These are phyloP conservation scores for Peronospora destructor DNA, from an alignment of 352 stramenopile genomes.

Conservation along the genomic window DNA sequence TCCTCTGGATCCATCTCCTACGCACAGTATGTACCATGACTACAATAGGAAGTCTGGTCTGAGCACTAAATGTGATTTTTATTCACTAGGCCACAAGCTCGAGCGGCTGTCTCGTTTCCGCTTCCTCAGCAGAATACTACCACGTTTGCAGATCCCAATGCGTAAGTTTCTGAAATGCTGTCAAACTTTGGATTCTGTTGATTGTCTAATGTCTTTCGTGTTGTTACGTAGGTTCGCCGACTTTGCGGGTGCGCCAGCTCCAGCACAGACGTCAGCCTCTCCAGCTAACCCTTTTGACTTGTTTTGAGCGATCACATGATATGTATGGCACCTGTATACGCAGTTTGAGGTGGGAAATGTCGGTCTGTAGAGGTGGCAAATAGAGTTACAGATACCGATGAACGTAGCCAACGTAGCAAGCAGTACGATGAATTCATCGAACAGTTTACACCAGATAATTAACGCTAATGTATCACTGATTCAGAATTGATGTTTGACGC, in stretches of 20 bases:
- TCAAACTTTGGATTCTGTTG: conserved; percentile 1
- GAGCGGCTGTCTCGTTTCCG: conserved; percentile 31
- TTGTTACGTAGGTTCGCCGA: conserved; percentile 38
- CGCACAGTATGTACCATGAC: conserved; percentile 21
- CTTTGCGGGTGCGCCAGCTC: conserved; percentile 36
- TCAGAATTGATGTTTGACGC: too few relatives aligned
- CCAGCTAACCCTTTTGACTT: conserved; percentile 79
- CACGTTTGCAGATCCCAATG: conserved; percentile 37
- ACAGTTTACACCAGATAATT: background rate
- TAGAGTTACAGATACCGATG: conserved; percentile 25
- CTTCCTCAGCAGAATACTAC: conserved; percentile 25
- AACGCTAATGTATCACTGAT: background rate
- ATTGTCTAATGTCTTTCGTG: conserved; percentile 6
- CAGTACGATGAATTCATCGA: background rate
- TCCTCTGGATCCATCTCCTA: conserved; percentile 37
- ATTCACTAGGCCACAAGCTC: conserved; percentile 14
- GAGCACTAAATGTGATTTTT: conserved; percentile 9
- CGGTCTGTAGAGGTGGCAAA: conserved; percentile 12
- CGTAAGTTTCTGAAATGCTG: conserved; percentile 28
- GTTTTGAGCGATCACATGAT: conserved; percentile 45
- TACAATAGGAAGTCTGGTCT: background rate
- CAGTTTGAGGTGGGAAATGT: conserved; percentile 8
- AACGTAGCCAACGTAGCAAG: too few relatives aligned
- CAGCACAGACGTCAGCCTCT: conserved; percentile 25
- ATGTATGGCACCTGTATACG: conserved; percentile 7